These are phyloP conservation scores for Nicotiana paniculata DNA, from an alignment of 257 asterid genomes.

Conservation along the genomic window DNA sequence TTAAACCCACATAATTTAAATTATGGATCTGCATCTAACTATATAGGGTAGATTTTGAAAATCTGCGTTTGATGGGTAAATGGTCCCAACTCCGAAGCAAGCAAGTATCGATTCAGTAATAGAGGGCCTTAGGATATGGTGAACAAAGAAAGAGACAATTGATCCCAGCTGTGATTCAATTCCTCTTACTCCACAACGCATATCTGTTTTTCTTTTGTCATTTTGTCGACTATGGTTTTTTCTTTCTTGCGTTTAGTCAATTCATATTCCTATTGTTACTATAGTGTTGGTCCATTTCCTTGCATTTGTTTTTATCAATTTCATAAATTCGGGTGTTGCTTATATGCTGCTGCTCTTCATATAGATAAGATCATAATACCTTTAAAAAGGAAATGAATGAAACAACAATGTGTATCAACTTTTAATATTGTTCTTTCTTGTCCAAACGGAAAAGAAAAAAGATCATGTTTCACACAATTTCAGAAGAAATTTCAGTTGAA, in stretches of 20 bases:
- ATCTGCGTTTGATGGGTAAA: background rate
- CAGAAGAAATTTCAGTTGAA: background rate
- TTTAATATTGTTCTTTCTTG: background rate
- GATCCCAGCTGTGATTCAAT: slow-evolving; percentile 45
- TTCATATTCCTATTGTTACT: slow-evolving; percentile 30
- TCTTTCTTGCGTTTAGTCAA: slow-evolving; percentile 22
- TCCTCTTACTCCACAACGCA: background rate
- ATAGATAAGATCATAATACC: background rate
- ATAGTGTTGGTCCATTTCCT: slow-evolving; percentile 10
- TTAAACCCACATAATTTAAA: too few species aligned
- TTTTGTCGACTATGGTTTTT: slow-evolving; percentile 25
- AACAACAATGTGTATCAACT: background rate
- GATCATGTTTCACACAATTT: background rate
- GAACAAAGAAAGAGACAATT: slow-evolving; percentile 45
- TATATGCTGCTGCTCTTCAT: background rate
- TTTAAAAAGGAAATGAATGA: background rate
- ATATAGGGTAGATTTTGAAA: too few species aligned
- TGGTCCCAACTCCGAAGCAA: background rate
- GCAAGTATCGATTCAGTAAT: background rate
- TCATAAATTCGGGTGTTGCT: background rate
- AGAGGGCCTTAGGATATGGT: background rate
- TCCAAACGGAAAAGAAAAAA: background rate
- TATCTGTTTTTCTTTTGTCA: slow-evolving; percentile 40
- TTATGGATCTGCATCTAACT: too few species aligned
- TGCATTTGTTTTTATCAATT: slow-evolving; percentile 8